Conservation (phyloP, 2,329 filamentous ascomycete species). For the Fusarium sublunatum region DNA sequence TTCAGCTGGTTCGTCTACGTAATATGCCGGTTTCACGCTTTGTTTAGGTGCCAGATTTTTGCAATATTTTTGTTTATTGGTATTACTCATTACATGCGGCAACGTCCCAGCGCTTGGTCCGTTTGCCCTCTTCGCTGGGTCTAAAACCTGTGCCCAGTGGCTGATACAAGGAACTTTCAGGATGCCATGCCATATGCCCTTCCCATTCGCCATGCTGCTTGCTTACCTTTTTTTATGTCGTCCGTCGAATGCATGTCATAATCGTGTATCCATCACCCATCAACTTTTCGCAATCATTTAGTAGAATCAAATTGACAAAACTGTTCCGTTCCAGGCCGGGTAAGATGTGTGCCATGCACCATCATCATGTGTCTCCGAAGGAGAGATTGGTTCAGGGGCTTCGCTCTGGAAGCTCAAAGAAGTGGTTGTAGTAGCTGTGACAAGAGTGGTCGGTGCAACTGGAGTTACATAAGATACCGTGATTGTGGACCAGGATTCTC, state of each 20-base stretch:
- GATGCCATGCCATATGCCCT: constrained; percentile 22
- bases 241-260: not conserved
- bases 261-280: constrained; percentile 6
- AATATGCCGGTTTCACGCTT: constrained; percentile 2
- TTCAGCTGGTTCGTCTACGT: not conserved
- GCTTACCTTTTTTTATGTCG: constrained; percentile 8
- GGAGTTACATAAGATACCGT: constrained; percentile 11
- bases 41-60: constrained; percentile 2
- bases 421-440: constrained; percentile 24
- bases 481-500: constrained; percentile 17
- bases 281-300: constrained; percentile 16
- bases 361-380: constrained; percentile 53
- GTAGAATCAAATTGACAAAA: constrained; percentile 14
- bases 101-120: constrained; percentile 58
- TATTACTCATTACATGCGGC: constrained; percentile 45
- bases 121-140: constrained; percentile 39
- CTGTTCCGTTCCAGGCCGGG: constrained; percentile 57
- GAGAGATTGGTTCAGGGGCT: constrained; percentile 25
- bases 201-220: constrained; percentile 23
- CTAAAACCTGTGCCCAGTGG: constrained; percentile 25
- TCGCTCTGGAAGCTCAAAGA: constrained; percentile 13
- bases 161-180: constrained; percentile 24
- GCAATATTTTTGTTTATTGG: constrained; percentile 19
- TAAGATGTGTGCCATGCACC: constrained; percentile 61
- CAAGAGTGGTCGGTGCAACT: constrained; percentile 27